phyloP scores from a whole-genome alignment of 345 rosid genomes.

The Stellera chamaejasme region DNA sequence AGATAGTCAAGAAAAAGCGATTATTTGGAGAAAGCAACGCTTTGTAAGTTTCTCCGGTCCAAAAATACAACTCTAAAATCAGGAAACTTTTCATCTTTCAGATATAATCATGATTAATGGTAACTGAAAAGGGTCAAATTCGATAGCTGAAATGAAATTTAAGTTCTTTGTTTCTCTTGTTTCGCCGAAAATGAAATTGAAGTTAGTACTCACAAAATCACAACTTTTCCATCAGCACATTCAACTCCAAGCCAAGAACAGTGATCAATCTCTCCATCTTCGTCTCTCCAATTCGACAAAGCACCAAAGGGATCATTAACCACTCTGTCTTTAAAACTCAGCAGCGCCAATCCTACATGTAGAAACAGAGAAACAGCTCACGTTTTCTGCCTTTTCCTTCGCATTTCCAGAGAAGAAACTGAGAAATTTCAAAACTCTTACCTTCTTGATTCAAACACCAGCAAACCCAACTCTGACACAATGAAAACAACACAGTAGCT shows the following conservation, averaged over 20 bases:
- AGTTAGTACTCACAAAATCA: slow-evolving; percentile 29
- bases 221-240: slow-evolving; percentile 40
- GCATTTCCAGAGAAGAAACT: slow-evolving; percentile 8
- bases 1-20: background rate
- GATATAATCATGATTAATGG: background rate
- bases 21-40: background rate
- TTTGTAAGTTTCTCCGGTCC: background rate
- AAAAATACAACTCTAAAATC: too few relatives aligned
- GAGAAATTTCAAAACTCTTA: slow-evolving; percentile 9
- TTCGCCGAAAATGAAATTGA: background rate
- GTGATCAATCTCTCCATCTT: slow-evolving; percentile 27
- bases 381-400: slow-evolving; percentile 24
- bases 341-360: slow-evolving; percentile 49
- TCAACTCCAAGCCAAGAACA: slow-evolving; percentile 49
- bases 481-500: slow-evolving; percentile 17
- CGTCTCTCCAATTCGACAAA: slow-evolving; percentile 37
- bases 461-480: slow-evolving; percentile 25
- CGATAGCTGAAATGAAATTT: background rate
- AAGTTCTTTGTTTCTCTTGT: too few relatives aligned
- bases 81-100: background rate
- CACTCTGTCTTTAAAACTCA: slow-evolving; percentile 57
- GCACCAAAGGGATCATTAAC: slow-evolving; percentile 64
- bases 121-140: background rate
- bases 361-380: slow-evolving; percentile 36
- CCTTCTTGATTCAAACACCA: slow-evolving; percentile 57